A percentile compares a stretch with the other conserved stretches of the same genome.
Evolutionary conservation across 495 filamentous ascomycete genomes (phyloP).

Genomic region (Penicillium subrubescens): DNA sequence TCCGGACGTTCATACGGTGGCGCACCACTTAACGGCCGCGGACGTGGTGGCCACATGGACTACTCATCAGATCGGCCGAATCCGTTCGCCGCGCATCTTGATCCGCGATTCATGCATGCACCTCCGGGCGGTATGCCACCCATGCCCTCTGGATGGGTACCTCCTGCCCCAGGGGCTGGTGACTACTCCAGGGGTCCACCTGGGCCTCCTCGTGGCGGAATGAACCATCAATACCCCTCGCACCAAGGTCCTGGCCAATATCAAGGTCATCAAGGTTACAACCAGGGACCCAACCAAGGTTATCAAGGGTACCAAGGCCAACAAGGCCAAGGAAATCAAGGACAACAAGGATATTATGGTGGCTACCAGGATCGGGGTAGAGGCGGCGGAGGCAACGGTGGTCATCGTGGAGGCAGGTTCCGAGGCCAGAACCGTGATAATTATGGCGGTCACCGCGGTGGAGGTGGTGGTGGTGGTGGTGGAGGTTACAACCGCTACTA

Average conservation of each 20-base stretch:
- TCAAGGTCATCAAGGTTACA: conserved; percentile 28
- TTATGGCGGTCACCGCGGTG: conserved; percentile 28
- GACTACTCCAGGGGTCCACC: conserved; percentile 46
- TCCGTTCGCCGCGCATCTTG: conserved; percentile 56
- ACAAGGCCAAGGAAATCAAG: conserved; percentile 23
- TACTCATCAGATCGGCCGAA: conserved; percentile 51
- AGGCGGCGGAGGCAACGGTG: conserved; percentile 25
- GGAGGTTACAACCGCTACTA: conserved; percentile 48
- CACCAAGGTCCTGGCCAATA: conserved; percentile 29
- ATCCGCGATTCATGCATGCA: conserved; percentile 49
- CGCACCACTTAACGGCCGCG: conserved; percentile 55
- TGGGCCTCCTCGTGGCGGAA: conserved; percentile 44
- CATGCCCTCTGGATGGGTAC: conserved; percentile 43
- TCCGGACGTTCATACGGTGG: conserved; percentile 67
- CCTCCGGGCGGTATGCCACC: conserved; percentile 31
- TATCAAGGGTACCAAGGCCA: conserved; percentile 13
- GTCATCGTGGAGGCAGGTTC: conserved; percentile 33
- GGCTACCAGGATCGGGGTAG: conserved; percentile 30
- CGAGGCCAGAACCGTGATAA: conserved; percentile 30
- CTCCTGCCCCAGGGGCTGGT: conserved; percentile 34
- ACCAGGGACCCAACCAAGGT: conserved; percentile 24
- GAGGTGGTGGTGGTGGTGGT: conserved; percentile 22
- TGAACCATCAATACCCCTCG: conserved; percentile 29
- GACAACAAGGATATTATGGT: conserved; percentile 26
- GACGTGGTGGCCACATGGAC: conserved; percentile 56